Evolutionary conservation across 495 filamentous ascomycete species (phyloP).

Genomic region (Aspergillus wentii): DNA sequence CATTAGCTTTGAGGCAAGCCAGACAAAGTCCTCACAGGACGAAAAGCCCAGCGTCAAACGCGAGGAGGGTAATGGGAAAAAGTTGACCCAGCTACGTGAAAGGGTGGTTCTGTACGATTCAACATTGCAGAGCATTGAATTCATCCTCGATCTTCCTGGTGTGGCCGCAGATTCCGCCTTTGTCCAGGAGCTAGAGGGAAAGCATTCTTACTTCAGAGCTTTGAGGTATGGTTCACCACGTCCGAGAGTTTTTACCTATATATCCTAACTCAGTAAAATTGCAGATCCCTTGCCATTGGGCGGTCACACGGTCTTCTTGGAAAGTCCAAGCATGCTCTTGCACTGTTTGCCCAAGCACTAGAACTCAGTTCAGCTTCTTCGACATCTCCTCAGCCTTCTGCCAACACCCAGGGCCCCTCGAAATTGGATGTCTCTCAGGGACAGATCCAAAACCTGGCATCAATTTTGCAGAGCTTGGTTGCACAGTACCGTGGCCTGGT

Average conservation of each 20-base stretch:
- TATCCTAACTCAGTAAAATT: slow-evolving; percentile 4
- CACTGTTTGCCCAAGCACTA: slow-evolving; percentile 67
- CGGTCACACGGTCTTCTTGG: slow-evolving; percentile 74
- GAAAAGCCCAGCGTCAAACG: slow-evolving; percentile 51
- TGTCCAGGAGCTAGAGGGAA: slow-evolving; percentile 68
- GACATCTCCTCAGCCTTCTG: slow-evolving; percentile 29
- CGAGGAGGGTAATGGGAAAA: slow-evolving; percentile 57
- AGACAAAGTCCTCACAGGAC: slow-evolving; percentile 40
- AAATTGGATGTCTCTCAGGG: slow-evolving; percentile 55
- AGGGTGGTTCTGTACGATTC: slow-evolving; percentile 90
- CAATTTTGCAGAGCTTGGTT: slow-evolving; percentile 60
- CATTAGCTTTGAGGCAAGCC: slow-evolving; percentile 52
- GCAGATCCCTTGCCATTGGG: slow-evolving; percentile 78
- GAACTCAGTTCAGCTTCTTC: slow-evolving; percentile 41
- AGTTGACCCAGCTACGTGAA: slow-evolving; percentile 77
- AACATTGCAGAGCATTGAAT: slow-evolving; percentile 82
- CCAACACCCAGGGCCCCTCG: slow-evolving; percentile 32
- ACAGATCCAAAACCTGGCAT: slow-evolving; percentile 52
- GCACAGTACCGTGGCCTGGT: slow-evolving; percentile 77
- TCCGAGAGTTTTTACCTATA: background rate
- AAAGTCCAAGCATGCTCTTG: slow-evolving; percentile 75
- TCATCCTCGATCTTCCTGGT: slow-evolving; percentile 83
- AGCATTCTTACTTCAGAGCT: slow-evolving; percentile 79
- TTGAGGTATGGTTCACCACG: slow-evolving; percentile 57
- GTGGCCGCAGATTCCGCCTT: slow-evolving; percentile 82